These are phyloP conservation scores for Psidium friedrichsthalianum DNA, from an alignment of 345 rosid species.

Conservation along the genomic window DNA sequence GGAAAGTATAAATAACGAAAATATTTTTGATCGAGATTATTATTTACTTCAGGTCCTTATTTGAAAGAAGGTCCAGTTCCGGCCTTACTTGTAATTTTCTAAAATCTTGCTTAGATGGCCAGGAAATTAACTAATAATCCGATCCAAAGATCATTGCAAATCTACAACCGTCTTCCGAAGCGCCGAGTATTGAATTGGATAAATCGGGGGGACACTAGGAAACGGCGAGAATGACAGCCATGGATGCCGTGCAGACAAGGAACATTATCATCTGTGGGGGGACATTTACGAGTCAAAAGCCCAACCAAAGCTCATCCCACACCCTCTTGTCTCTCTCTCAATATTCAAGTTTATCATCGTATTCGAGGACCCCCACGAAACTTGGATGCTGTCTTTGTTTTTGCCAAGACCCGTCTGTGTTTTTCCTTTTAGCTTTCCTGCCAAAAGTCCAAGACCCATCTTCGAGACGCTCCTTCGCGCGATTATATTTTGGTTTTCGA, in stretches of 20 bases:
- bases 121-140: neutral
- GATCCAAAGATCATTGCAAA: neutral
- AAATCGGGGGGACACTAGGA: neutral
- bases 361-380: neutral
- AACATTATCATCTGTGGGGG: too few relatives aligned
- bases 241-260: neutral
- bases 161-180: neutral
- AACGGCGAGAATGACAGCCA: neutral
- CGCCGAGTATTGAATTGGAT: neutral
- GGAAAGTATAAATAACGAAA: too few relatives aligned
- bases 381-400: neutral
- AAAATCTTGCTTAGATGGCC: neutral
- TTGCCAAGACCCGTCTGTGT: neutral
- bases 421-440: neutral
- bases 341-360: neutral
- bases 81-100: too few relatives aligned
- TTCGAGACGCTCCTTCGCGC: neutral
- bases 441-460: neutral
- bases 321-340: neutral
- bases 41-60: too few relatives aligned
- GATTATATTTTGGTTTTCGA: too few relatives aligned
- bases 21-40: too few relatives aligned
- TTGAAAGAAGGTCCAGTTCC: too few relatives aligned
- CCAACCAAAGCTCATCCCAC: neutral
- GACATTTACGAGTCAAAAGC: neutral